Evolutionary conservation across 2,329 filamentous ascomycete species (phyloP), one percentile per base, ranked within the genome.

Genomic region (Pseudogymnoascus sp.): DNA sequence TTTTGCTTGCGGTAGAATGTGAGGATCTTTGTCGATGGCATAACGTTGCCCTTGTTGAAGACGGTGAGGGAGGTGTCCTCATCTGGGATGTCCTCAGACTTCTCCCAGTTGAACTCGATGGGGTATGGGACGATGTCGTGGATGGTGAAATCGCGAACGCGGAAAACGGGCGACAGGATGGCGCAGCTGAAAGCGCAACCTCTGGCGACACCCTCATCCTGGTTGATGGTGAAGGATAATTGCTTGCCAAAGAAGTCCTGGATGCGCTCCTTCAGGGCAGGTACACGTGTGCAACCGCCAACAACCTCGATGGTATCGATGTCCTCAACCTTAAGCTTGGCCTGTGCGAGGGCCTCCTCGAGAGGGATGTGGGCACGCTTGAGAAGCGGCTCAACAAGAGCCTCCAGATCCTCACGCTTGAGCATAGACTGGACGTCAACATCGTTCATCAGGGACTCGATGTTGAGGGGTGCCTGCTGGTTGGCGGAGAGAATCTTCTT

Each of bases 401-500:
- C 86, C 81, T 99, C 94, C 63, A 99, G 86, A 74, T 97, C 93
- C 73, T 96, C 90, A 66, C 94, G 89, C 75, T 93, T 97, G 73
- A 99, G 83, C 83, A 96, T 89, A 64, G 89, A 81, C 61, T 85
- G 85, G 38, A 96, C 94, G 75, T 99, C 94, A 65, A 96, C 81
- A 75, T 99, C 94, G 77, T 97, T 95, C 92, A 99, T 97, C 69
- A 99, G 82, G 36, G 92, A 97, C 81, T 99, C 94, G 72, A 99
- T 95, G 82, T 92, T 97, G 76, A 99, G 78, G 59, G 93, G 91
- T 15, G 93, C 92, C 73, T 89, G 84, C 69, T 92, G 89, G 80
- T 97, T 97, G 74, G 94, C 94, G 36, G 93, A 97, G 62, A 99
- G 82, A 62, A 97, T 88, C 86, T 97, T 97, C 88, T 99, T 99